Evolutionary conservation across 257 asterid species (phyloP), one percentile per base, ranked within the genome.

Genomic region (Euphrasia confusa): DNA sequence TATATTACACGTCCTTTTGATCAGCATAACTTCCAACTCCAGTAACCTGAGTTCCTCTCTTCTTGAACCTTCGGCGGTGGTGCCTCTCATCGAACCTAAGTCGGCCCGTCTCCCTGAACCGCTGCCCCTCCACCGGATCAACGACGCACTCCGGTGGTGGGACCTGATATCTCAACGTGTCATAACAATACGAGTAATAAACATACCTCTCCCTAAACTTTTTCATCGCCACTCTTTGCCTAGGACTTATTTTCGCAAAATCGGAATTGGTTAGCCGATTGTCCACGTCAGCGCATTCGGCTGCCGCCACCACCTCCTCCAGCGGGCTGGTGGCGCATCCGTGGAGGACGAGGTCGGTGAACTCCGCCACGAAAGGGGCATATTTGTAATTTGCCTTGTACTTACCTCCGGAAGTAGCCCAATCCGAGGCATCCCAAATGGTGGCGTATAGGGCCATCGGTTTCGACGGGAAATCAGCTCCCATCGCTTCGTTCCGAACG

Each of bases 371-470:
- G 48, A 91, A 91, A 11, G 98, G 98, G 53, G 96, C 90, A 63
- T 86, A 91, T 53, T 91, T 88, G 83, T 91, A 91, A 72, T 91
- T 86, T 14, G 79, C 74, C 60, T 70, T 79, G 60, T 88, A 85
- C 47, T 77, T 81, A 33, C 98, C 98, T 2, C 96, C 96, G 4
- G 96, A 88, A 40, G 98, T 91, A 37, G 98, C 98, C 98, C 98
- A 91, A 50, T 82, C 95, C 0, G 98, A 91, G 24, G 90, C 98
- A 60, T 91, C 98, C 98, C 98, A 91, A 48, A 88, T 88, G 18
- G 98, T 91, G 40, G 98, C 98, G 49, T 84, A 91, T 33, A 91
- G 49, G 17, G 81, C 84, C 96, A 91, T 91, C 2, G 98, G 98
- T 63, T 91, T 91, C 12, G 94, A 81, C 12, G 98, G 98, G 64